A percentile compares a stretch with the other conserved stretches of the same genome.
phyloP scores from a whole-genome alignment of 2,329 filamentous ascomycete species.

The Penicillium brevicompactum region DNA sequence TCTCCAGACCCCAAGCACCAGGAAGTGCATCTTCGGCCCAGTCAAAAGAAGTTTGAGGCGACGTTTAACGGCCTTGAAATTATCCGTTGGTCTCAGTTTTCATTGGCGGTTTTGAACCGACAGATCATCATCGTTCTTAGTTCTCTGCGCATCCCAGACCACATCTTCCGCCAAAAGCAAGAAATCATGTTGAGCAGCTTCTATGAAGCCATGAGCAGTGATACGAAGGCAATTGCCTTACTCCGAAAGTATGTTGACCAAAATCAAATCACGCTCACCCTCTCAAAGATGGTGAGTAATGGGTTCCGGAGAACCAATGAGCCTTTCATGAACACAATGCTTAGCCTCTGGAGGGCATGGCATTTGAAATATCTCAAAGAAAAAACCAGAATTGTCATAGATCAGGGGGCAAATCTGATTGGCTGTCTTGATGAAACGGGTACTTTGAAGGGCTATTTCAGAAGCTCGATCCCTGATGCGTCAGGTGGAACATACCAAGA shows the following conservation, averaged over 20 bases:
- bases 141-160: conserved; percentile 69
- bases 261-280: conserved; percentile 73
- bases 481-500: conserved; percentile 37
- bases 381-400: conserved; percentile 81
- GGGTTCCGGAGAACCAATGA: conserved; percentile 76
- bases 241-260: conserved; percentile 79
- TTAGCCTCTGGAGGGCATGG: conserved; percentile 86
- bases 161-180: conserved; percentile 69
- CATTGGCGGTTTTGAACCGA: conserved; percentile 79
- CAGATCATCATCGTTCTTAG: conserved; percentile 88
- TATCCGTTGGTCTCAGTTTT: conserved; percentile 75
- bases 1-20: conserved; percentile 68
- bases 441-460: conserved; percentile 70
- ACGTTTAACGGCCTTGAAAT: conserved; percentile 76
- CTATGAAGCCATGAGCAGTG: conserved; percentile 68
- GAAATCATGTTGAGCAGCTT: conserved; percentile 68
- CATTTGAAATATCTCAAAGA: conserved; percentile 88
- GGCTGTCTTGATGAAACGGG: conserved; percentile 86
- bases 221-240: conserved; percentile 64
- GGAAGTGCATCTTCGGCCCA: conserved; percentile 77
- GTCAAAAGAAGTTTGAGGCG: conserved; percentile 83
- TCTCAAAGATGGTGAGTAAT: conserved; percentile 75
- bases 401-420: conserved; percentile 82
- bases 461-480: conserved; percentile 43
- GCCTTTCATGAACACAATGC: conserved; percentile 77